phyloP scores from a whole-genome alignment of 495 filamentous ascomycete genomes.

The Penicillium paxilli region DNA sequence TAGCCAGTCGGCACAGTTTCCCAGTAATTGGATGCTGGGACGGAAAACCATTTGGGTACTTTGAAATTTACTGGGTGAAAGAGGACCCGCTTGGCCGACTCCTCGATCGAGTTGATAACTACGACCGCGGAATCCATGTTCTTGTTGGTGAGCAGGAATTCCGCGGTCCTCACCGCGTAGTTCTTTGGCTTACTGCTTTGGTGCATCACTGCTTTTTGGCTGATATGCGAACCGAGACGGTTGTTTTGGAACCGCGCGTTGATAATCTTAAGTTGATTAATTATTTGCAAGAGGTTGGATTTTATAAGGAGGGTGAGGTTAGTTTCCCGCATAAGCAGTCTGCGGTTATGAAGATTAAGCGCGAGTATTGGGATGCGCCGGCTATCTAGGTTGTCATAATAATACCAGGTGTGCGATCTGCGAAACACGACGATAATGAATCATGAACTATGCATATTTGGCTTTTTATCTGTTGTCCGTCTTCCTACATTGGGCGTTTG shows the following conservation, averaged over 20 bases:
- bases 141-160: constrained; percentile 93
- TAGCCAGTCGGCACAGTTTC: constrained; percentile 74
- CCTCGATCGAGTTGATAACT: constrained; percentile 67
- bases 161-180: constrained; percentile 70
- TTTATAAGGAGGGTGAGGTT: constrained; percentile 85
- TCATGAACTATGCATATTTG: neutral
- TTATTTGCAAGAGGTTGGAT: constrained; percentile 74
- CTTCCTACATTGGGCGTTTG: too few relatives aligned
- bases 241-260: constrained; percentile 85
- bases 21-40: constrained; percentile 94
- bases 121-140: constrained; percentile 85
- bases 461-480: neutral
- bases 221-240: constrained; percentile 77
- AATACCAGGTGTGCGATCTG: too few relatives aligned
- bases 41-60: constrained; percentile 93
- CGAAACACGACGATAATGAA: neutral
- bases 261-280: constrained; percentile 88
- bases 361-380: constrained; percentile 86
- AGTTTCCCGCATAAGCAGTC: constrained; percentile 91
- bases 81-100: constrained; percentile 77
- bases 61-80: constrained; percentile 98
- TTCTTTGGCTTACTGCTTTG: constrained; percentile 78
- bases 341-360: constrained; percentile 77
- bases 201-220: constrained; percentile 81
- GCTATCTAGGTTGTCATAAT: constrained; percentile 57